Base-by-base conservation (phyloP, 495 filamentous ascomycete species). In the Penicillium herquei region DNA sequence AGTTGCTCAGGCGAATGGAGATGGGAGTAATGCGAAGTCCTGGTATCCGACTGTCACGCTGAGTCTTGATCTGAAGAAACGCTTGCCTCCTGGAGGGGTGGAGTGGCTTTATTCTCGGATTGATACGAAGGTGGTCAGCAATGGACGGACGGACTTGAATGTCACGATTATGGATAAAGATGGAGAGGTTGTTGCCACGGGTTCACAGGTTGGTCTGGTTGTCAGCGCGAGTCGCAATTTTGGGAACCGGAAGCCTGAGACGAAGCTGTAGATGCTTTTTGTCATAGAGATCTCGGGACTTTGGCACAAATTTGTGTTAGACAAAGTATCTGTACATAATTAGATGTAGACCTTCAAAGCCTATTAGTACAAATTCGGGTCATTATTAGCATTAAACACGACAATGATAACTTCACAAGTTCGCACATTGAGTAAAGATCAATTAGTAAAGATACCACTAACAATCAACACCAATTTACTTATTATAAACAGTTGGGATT, bases 21-120 rank as follows among this genome's bases (percentile, higher is more conserved):
- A 54, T 39, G 60, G 56, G 6, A 39, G 45, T 16, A 70, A 52
- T 42, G 70, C 69, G 8, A 70, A 69, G 48, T 80, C 78, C 61
- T 93, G 91, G 91, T 93, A 92, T 71, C 90, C 89, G 0, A 95
- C 89, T 3, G 70, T 94, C 13, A 76, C 87, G 17, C 68, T 91
- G 68, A 85, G 84, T 56, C 55, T 90, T 26, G 87, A 90, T 57
- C 69, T 87, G 46, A 90, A 90, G 72, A 83, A 81, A 60, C 61
- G 69, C 13, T 67, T 90, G 43, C 84, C 84, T 6, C 65, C 68
- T 13, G 72, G 72, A 26, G 86, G 86, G 0, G 80, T 79, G 39
- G 78, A 87, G 58, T 90, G 87, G 87, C 62, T 92, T 46, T 85
- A 81, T 63, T 72, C 78, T 51, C 76, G 87, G 35, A 69, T 84